Evolutionary conservation across 192 early-diverging fungal genomes (phyloP), one percentile per base, ranked within the genome.

Genomic region (Coemansia biformis): DNA sequence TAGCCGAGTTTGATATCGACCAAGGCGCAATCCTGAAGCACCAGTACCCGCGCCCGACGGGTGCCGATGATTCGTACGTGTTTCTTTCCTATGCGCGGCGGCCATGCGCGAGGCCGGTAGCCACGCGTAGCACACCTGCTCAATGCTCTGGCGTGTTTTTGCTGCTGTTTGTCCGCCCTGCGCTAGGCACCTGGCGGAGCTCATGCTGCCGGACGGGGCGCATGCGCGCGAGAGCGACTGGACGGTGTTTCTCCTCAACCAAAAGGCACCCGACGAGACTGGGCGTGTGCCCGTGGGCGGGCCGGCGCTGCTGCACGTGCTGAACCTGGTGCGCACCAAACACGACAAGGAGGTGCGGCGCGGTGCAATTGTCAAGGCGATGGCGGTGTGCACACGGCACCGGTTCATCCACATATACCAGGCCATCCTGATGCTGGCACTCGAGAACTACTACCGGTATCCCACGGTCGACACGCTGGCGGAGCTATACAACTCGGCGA

Each of bases 1-100:
- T 92, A 16, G 93, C 93, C 55, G 93, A 96, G 63, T 96, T 96
- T 51, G 90, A 96, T 62, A 93, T 96, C 52, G 93, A 96, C 76
- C 87, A 84, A 48, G 93, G 93, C 15, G 85, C 93, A 2, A 81
- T 82, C 3, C 73, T 96, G 40, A 79, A 85, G 28, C 85, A 90
- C 67, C 90, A 96, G 69, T 94, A 93, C 54, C 93, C 93, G 21
- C 64, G 56, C 26, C 70, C 83, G 17, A 90, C 89, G 7, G 85
- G 87, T 10, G 86, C 84, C 8, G 88, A 96, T 76, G 83, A 86
- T 69, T 82, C 86, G 86, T 57, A 63, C 23, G 60, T 89, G 21
- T 23, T 19, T 10, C 24, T 26, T 6, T 26, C 24, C 24, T 6
- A 2, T 26, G 24, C 24, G 24, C n/a, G n/a, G n/a, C n/a, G n/a